A percentile compares a stretch with the other conserved stretches of the same genome.
These are phyloP conservation scores for Auricularia auricula-judae DNA, from an alignment of 768 basidiomycete species.

Conservation along the genomic window DNA sequence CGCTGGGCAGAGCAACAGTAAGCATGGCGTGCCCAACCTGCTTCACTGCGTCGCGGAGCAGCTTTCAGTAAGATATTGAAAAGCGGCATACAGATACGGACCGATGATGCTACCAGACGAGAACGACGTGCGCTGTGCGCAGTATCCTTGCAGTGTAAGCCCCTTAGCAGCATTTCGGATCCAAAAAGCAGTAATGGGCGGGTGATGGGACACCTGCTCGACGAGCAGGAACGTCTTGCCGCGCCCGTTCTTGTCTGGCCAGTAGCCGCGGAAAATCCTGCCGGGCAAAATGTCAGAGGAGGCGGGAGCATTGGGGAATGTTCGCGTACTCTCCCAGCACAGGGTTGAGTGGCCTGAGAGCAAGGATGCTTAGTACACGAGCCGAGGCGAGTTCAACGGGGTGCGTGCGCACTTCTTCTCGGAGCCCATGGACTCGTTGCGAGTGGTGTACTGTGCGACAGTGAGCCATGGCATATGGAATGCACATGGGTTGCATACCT, in stretches of 20 bases:
- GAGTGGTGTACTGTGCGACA: constrained; percentile 83
- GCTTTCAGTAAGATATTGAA: constrained; percentile 9
- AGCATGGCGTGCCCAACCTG: constrained; percentile 91
- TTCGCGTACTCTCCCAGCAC: constrained; percentile 77
- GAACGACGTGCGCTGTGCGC: constrained; percentile 93
- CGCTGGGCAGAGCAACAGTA: constrained; percentile 48
- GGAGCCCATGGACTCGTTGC: constrained; percentile 91
- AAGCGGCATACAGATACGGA: constrained; percentile 7
- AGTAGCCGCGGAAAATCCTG: constrained; percentile 79
- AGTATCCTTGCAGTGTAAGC: constrained; percentile 71
- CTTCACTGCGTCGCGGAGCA: constrained; percentile 60
- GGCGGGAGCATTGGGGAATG: not conserved
- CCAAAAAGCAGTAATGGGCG: constrained; percentile 77
- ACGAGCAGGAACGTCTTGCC: constrained; percentile 79
- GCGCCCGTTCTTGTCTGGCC: constrained; percentile 64
- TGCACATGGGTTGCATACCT: constrained; percentile 26
- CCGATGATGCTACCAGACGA: constrained; percentile 44
- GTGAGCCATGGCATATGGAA: constrained; percentile 9
- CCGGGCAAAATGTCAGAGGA: not conserved
- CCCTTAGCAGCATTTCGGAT: constrained; percentile 76
- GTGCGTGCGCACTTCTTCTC: constrained; percentile 75
- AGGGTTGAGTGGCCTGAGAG: constrained; percentile 79
- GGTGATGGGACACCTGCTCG: constrained; percentile 96
- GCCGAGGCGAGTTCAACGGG: not conserved
- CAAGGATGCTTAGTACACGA: constrained; percentile 6